Percentiles rank a stretch among this genome's conserved stretches.
phyloP scores from a whole-genome alignment of 2,329 filamentous ascomycete genomes.

The Xylaria sp. region DNA sequence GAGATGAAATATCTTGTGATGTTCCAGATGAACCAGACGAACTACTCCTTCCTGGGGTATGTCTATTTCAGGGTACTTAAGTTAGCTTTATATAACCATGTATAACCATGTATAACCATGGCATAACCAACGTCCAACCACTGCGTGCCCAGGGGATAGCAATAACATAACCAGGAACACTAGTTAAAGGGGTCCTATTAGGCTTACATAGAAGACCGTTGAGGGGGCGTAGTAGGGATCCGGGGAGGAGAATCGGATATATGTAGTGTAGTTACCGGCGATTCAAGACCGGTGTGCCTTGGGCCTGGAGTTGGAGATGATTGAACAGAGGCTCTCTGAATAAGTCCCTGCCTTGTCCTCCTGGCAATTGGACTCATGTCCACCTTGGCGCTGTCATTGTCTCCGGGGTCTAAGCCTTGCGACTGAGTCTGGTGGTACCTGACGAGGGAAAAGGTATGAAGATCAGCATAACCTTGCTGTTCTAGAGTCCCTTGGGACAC shows the following conservation, averaged over 20 bases:
- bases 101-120: too few species aligned
- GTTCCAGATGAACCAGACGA: background rate
- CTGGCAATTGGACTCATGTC: conserved; percentile 7
- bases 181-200: too few species aligned
- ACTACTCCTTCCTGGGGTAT: background rate
- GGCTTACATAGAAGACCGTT: too few species aligned
- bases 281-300: too few species aligned
- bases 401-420: background rate
- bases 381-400: background rate
- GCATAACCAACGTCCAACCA: too few species aligned
- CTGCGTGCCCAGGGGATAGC: too few species aligned
- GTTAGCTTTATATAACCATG: too few species aligned
- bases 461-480: background rate
- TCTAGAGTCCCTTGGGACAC: background rate
- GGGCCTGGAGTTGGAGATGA: background rate
- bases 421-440: conserved; percentile 14
- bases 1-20: background rate
- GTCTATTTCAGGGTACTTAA: too few species aligned
- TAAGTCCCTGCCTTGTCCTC: background rate
- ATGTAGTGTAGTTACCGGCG: background rate
- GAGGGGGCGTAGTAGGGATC: too few species aligned
- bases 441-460: conserved; percentile 9
- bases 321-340: background rate
- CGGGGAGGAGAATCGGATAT: background rate
- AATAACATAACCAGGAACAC: too few species aligned